Evolutionary conservation across 768 basidiomycete genomes (phyloP).

Genomic region (Serendipita sp.): DNA sequence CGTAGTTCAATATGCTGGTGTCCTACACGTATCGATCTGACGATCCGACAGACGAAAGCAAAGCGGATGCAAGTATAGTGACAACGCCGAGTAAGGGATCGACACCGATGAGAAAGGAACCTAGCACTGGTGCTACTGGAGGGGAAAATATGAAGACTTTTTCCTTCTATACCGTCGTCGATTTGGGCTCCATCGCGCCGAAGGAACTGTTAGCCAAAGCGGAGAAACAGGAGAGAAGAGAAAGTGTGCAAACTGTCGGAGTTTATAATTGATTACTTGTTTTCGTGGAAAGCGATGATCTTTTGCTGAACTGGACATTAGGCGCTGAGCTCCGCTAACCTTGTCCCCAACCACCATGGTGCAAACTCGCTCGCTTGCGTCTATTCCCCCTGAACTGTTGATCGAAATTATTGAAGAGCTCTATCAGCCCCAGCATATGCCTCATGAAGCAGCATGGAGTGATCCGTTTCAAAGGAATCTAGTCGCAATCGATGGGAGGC

Average conservation of each 20-base stretch:
- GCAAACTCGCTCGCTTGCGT: not conserved
- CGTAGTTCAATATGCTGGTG: constrained; percentile 84
- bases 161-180: constrained; percentile 73
- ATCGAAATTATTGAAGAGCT: not conserved
- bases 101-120: constrained; percentile 19
- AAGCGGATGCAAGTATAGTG: constrained; percentile 14
- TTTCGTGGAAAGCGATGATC: not conserved
- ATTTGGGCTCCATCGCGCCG: constrained; percentile 55
- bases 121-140: constrained; percentile 21
- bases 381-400: not conserved
- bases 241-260: not conserved
- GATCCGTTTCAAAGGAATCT: too few relatives aligned
- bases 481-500: too few relatives aligned
- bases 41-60: constrained; percentile 45
- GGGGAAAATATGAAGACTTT: constrained; percentile 68
- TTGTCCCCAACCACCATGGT: not conserved
- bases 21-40: constrained; percentile 90
- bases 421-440: not conserved
- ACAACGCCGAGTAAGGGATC: constrained; percentile 7
- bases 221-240: not conserved
- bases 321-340: not conserved
- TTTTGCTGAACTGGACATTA: too few relatives aligned
- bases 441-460: not conserved
- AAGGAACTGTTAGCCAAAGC: constrained; percentile 22
- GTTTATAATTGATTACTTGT: not conserved